These are phyloP conservation scores for Fusarium coicis DNA, from an alignment of 2,329 filamentous ascomycete genomes.

Conservation along the genomic window DNA sequence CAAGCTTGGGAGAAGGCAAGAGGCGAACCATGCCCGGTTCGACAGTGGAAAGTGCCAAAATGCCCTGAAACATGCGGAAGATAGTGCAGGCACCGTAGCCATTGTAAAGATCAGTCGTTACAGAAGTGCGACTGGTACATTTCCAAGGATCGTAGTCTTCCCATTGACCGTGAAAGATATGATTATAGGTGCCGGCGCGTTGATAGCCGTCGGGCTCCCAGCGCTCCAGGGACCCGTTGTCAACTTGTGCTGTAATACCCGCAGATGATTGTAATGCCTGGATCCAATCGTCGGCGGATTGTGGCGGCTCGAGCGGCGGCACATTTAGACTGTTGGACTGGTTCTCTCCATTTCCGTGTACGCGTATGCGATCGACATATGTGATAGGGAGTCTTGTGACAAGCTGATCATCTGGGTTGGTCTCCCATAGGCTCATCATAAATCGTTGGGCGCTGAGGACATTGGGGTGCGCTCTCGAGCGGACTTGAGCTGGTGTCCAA, in stretches of 20 bases:
- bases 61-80: slow-evolving; percentile 69
- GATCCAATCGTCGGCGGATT: slow-evolving; percentile 54
- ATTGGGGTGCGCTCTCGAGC: slow-evolving; percentile 73
- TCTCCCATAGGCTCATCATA: slow-evolving; percentile 74
- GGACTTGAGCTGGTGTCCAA: slow-evolving; percentile 77
- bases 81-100: slow-evolving; percentile 67
- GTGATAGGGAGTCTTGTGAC: slow-evolving; percentile 70
- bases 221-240: slow-evolving; percentile 76
- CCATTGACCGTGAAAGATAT: slow-evolving; percentile 65
- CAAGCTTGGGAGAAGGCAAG: slow-evolving; percentile 76
- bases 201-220: slow-evolving; percentile 78
- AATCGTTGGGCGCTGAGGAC: slow-evolving; percentile 73
- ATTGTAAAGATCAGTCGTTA: slow-evolving; percentile 67
- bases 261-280: slow-evolving; percentile 56
- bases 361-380: slow-evolving; percentile 76
- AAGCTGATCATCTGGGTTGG: slow-evolving; percentile 64
- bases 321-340: slow-evolving; percentile 35
- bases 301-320: slow-evolving; percentile 41
- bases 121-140: slow-evolving; percentile 61
- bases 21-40: slow-evolving; percentile 77
- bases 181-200: slow-evolving; percentile 65
- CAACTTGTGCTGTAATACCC: slow-evolving; percentile 71
- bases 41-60: slow-evolving; percentile 64
- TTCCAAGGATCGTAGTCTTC: slow-evolving; percentile 68
- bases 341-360: slow-evolving; percentile 61